Evolutionary conservation across 805 yeast genomes (phyloP).

Genomic region (Nakazawaea sp.): DNA sequence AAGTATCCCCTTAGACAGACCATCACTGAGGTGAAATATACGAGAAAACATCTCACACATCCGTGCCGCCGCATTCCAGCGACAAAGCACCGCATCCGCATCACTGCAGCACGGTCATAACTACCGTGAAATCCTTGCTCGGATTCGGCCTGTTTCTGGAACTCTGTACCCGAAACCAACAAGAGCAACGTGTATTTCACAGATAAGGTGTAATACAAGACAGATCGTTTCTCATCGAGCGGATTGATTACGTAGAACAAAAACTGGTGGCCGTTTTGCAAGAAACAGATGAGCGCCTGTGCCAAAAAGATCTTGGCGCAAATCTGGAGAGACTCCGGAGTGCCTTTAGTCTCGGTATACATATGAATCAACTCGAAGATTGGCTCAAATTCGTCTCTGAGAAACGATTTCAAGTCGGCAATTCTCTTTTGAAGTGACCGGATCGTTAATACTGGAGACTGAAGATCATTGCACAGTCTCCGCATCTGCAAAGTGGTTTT

Average conservation of each 20-base stretch:
- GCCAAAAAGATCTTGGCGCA: neutral
- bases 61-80: neutral
- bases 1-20: too few relatives aligned
- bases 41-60: neutral
- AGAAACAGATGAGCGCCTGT: neutral
- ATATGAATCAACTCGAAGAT: conserved; percentile 14
- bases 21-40: too few relatives aligned
- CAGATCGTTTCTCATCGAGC: neutral
- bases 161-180: neutral
- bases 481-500: conserved; percentile 2
- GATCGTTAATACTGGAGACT: neutral
- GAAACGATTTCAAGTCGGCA: conserved; percentile 25
- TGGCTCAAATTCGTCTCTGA: conserved; percentile 24
- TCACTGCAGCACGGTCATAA: neutral
- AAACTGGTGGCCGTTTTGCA: conserved; percentile 1
- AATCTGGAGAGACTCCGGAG: neutral
- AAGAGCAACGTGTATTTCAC: conserved; percentile 1
- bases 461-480: neutral
- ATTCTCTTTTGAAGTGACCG: conserved; percentile 14
- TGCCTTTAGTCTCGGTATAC: neutral
- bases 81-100: neutral
- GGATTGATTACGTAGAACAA: neutral
- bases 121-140: neutral
- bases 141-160: neutral
- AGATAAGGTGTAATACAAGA: conserved; percentile 1